Evolutionary conservation across 805 yeast genomes (phyloP).

Genomic region (Lipomyces japonicus): DNA sequence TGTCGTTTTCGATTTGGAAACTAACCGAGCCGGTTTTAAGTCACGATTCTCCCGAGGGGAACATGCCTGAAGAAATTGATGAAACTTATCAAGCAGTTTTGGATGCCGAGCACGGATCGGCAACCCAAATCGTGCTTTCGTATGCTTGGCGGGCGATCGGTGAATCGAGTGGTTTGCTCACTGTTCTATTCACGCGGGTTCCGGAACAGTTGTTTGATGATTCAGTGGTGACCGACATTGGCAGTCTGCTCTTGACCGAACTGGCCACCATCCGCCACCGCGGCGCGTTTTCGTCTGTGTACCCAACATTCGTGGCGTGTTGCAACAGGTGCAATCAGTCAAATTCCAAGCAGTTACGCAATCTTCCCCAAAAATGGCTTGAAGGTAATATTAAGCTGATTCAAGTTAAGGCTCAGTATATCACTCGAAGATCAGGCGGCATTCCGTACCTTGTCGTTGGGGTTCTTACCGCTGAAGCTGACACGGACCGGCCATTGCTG

Average conservation of each 20-base stretch:
- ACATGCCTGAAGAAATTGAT: slow-evolving; percentile 45
- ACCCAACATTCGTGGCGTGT: slow-evolving; percentile 70
- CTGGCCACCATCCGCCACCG: slow-evolving; percentile 74
- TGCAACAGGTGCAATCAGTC: slow-evolving; percentile 53
- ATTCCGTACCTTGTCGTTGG: slow-evolving; percentile 77
- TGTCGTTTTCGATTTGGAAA: slow-evolving; percentile 43
- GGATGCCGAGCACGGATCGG: slow-evolving; percentile 38
- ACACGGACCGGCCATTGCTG: slow-evolving; percentile 42
- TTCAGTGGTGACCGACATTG: slow-evolving; percentile 39
- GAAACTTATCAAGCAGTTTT: slow-evolving; percentile 27
- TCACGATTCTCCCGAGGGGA: slow-evolving; percentile 70
- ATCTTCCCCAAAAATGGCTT: slow-evolving; percentile 57
- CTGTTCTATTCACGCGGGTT: slow-evolving; percentile 42
- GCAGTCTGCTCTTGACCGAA: slow-evolving; percentile 60
- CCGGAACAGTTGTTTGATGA: slow-evolving; percentile 31
- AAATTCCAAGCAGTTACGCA: slow-evolving; percentile 34
- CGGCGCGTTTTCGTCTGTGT: slow-evolving; percentile 87
- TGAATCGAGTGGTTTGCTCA: slow-evolving; percentile 61
- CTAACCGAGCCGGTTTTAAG: slow-evolving; percentile 49
- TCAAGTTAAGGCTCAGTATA: slow-evolving; percentile 57
- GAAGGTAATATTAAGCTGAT: slow-evolving; percentile 51
- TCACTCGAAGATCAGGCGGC: slow-evolving; percentile 91
- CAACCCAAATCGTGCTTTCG: slow-evolving; percentile 48
- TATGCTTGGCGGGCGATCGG: slow-evolving; percentile 81
- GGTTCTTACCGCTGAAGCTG: slow-evolving; percentile 53